These are phyloP conservation scores for Paramecium sexaurelia DNA, from an alignment of 73 alveolate genomes.

Conservation along the genomic window DNA sequence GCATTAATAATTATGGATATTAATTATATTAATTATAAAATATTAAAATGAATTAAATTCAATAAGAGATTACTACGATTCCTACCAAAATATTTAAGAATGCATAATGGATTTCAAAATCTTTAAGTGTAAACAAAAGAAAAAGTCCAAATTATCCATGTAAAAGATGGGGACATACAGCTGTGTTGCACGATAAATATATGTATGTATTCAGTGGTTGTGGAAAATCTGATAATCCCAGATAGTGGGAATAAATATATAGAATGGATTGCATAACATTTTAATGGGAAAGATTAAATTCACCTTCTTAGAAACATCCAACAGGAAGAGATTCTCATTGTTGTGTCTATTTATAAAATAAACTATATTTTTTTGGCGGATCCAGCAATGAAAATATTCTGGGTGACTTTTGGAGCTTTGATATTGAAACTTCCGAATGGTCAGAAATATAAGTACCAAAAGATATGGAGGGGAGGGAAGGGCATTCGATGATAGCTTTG, in stretches of 20 bases:
- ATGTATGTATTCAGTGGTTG: conserved; percentile 68
- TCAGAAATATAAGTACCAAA: neutral
- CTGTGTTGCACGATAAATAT: conserved; percentile 64
- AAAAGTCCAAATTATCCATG: conserved; percentile 65
- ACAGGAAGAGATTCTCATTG: conserved; percentile 64
- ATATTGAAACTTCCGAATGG: conserved; percentile 63
- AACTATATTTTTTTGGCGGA: conserved; percentile 65
- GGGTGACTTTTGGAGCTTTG: conserved; percentile 69
- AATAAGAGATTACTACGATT: neutral
- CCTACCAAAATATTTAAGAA: conserved; percentile 48
- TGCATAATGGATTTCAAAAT: conserved; percentile 45
- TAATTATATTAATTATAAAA: neutral
- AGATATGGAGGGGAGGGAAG: conserved; percentile 59
- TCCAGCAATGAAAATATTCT: conserved; percentile 27
- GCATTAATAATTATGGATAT: neutral
- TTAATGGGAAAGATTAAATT: conserved; percentile 61
- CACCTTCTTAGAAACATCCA: conserved; percentile 48
- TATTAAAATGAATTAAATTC: conserved; percentile 2
- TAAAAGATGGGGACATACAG: conserved; percentile 68
- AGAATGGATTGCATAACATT: conserved; percentile 65
- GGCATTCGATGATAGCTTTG: conserved; percentile 60
- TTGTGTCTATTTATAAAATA: conserved; percentile 28
- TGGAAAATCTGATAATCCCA: conserved; percentile 54
- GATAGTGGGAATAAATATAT: conserved; percentile 46
- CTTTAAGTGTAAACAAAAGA: conserved; percentile 36